Base-by-base conservation (phyloP, 164 flowering plant species). In the Vitis riparia region DNA sequence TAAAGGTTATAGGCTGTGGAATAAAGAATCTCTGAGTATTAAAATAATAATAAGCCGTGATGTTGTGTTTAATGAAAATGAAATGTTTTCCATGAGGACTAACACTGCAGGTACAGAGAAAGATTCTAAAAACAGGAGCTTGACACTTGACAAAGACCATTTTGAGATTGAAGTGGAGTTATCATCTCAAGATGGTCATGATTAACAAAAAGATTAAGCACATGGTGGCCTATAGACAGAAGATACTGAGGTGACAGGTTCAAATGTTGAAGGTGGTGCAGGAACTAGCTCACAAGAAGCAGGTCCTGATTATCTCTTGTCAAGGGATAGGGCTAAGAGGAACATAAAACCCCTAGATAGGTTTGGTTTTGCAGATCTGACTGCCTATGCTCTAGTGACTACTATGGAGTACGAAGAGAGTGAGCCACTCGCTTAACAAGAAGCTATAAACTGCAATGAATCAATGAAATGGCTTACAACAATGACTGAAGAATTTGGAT, bases 401-500 rank as follows among this genome's bases (percentile, higher is more conserved):
- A 47, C 11, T 23, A 23, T 23, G 27, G 27, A 23, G 27, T 23
- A 23, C 1, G 27, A 23, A 3, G 51, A 49, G n/a, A 71, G 56
- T 51, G 75, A 73, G 6, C 71, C 75, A 13, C 1, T 12, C 59
- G 17, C 62, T 16, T 76, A 10, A 53, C 14, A 15, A 30, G 72
- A 76, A 23, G 73, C 62, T 16, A 19, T 68, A 2, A 59, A 19
- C 9, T 12, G 17, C 12, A 11, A 13, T 16, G 30, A 76, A 9
- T 29, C 9, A 3, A 9, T 48, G 10, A 57, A 66, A 19, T 55
- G 51, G 59, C 51, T 8, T 2, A 8, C 9, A 6, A 62, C 51
- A 23, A 70, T 66, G 65, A 17, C 29, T 0, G 72, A 74, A 14
- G 78, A 75, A 58, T 75, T 78, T 51, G 11, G 62, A 11, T 65